phyloP scores from a whole-genome alignment of 805 yeast species.

The Kregervanrija pseudodelftensis region DNA sequence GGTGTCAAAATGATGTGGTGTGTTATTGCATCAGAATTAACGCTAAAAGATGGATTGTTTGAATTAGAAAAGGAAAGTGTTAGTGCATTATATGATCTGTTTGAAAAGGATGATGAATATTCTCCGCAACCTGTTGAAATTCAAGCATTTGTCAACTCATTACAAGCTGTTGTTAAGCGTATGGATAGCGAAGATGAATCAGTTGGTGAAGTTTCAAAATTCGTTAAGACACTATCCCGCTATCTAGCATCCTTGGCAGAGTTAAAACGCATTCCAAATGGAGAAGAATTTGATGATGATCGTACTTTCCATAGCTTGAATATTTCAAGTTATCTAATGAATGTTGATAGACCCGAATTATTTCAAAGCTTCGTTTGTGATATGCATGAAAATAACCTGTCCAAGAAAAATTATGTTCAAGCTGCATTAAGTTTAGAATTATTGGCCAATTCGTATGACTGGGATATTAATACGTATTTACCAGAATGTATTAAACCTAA shows the following conservation, averaged over 20 bases:
- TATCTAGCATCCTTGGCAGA: conserved; percentile 62
- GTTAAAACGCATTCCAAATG: conserved; percentile 66
- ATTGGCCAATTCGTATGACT: conserved; percentile 66
- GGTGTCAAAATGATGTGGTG: conserved; percentile 69
- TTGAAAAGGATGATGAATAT: conserved; percentile 43
- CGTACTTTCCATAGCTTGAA: conserved; percentile 73
- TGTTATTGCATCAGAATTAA: conserved; percentile 59
- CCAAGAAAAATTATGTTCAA: conserved; percentile 61
- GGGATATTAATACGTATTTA: conserved; percentile 56
- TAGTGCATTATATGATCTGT: conserved; percentile 57
- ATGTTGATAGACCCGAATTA: conserved; percentile 71
- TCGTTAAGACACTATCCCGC: conserved; percentile 48
- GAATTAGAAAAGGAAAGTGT: conserved; percentile 60
- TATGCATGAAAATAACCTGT: conserved; percentile 57
- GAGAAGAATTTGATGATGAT: conserved; percentile 82
- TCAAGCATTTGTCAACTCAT: conserved; percentile 40
- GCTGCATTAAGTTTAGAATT: conserved; percentile 78
- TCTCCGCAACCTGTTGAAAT: conserved; percentile 53
- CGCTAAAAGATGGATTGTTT: conserved; percentile 46
- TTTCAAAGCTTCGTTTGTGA: conserved; percentile 74
- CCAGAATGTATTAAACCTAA: conserved; percentile 57
- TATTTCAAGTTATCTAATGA: conserved; percentile 67
- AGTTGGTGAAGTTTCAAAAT: conserved; percentile 38
- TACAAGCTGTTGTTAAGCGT: conserved; percentile 39
- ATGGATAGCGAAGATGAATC: conserved; percentile 63